Conservation (phyloP, 768 basidiomycete genomes). For the Trametes cingulata region DNA sequence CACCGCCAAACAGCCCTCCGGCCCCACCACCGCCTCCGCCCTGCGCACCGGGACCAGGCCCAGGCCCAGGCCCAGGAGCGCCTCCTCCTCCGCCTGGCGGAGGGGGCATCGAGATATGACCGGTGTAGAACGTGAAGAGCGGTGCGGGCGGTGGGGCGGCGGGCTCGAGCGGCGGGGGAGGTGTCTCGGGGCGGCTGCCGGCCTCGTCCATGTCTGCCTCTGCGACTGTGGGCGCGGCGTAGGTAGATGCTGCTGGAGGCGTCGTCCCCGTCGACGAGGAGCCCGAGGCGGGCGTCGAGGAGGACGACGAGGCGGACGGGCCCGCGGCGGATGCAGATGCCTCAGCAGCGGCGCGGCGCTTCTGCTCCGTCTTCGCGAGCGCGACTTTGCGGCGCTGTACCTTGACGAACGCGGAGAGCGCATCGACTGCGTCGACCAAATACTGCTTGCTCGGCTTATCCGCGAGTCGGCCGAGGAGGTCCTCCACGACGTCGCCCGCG, state of each 20-base stretch:
- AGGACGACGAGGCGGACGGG: not conserved
- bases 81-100: not conserved
- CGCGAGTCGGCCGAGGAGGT: constrained; percentile 52
- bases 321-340: not conserved
- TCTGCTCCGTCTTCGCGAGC: constrained; percentile 21
- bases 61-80: not conserved
- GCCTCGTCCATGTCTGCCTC: not conserved
- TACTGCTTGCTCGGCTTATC: constrained; percentile 57
- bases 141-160: constrained; percentile 6
- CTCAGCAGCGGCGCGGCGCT: constrained; percentile 12
- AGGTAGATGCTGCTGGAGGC: not conserved
- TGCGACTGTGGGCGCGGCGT: not conserved
- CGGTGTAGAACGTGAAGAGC: constrained; percentile 17
- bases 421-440: constrained; percentile 52
- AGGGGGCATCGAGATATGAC: not conserved
- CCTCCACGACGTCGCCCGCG: constrained; percentile 51
- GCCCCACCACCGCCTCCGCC: too few relatives aligned
- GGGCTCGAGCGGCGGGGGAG: constrained; percentile 16
- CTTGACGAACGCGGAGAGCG: constrained; percentile 50
- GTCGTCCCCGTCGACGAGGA: not conserved
- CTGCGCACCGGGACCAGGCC: not conserved
- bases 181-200: constrained; percentile 7
- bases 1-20: not conserved
- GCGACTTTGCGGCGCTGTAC: constrained; percentile 45
- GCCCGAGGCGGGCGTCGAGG: not conserved